Evolutionary conservation across 345 rosid species (phyloP).

Genomic region (Populus tremula): DNA sequence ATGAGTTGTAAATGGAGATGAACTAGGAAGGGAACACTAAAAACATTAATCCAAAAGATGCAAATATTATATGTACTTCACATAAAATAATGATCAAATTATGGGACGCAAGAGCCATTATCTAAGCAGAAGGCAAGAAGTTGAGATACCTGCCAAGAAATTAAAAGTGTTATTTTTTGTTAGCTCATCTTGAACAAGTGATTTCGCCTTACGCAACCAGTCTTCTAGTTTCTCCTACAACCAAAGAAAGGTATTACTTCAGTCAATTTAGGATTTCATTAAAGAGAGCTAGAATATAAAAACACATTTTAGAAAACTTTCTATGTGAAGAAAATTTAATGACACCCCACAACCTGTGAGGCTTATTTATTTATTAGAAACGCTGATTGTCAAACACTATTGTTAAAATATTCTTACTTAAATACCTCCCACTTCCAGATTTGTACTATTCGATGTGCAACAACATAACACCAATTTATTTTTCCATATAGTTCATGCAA

Average conservation of each 20-base stretch:
- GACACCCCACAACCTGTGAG: too few relatives aligned
- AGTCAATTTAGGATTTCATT: not conserved
- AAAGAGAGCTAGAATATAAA: not conserved
- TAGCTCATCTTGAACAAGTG: conserved; percentile 59
- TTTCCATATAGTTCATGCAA: not conserved
- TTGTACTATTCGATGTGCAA: not conserved
- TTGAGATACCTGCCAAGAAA: conserved; percentile 53
- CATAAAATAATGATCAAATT: not conserved
- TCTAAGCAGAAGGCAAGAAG: not conserved
- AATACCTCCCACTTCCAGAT: not conserved
- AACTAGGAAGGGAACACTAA: too few relatives aligned
- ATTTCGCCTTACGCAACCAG: conserved; percentile 76
- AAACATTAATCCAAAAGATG: too few relatives aligned
- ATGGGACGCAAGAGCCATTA: not conserved
- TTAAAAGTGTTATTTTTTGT: conserved; percentile 43
- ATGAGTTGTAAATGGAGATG: too few relatives aligned
- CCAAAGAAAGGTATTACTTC: conserved; percentile 6
- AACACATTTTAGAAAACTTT: not conserved
- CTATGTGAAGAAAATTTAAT: not conserved
- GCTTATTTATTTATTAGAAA: too few relatives aligned
- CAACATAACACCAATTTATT: not conserved
- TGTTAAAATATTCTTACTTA: not conserved
- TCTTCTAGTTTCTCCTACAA: conserved; percentile 90
- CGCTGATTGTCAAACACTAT: too few relatives aligned
- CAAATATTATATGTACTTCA: not conserved